Base-by-base conservation (phyloP, 108 stramenopile species). In the Discostella stelligeroides region DNA sequence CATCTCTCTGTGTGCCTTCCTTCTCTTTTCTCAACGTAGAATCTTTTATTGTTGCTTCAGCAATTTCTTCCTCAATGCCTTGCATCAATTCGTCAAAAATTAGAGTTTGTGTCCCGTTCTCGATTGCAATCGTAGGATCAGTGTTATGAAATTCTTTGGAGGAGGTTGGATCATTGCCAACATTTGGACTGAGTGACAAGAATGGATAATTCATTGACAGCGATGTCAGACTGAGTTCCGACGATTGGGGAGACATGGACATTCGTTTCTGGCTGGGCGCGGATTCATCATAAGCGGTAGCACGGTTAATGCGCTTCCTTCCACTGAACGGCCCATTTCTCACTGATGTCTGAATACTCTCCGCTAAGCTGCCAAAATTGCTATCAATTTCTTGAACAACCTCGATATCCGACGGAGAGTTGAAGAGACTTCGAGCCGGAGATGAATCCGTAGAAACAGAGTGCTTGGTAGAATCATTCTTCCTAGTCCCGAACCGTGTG, bases 151-250 rank as follows among this genome's bases (percentile, higher is more conserved):
- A 47, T 40, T 64, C 23, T 50, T 47, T 45, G 20, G 34, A 30
- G 18, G 37, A 21, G 8, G 66, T 40, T 42, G 74, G 20, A 21
- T 62, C 39, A 27, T 48, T 23, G 9, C 11, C 7, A 25, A 21
- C 12, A 15, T 64, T 47, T 17, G 57, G 57, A 58, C 57, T 58
- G 37, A 66, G 27, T 41, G 63, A 70, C 58, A 78, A 29, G 47
- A 70, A 78, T 15, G 76, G 76, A 68, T 69, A 78, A 25, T 78
- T 69, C 39, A 42, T 45, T 13, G 64, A 61, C 15, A 68, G 64
- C 28, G 51, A 54, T 0, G 61, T 41, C 17, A 42, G 48, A 29
- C 21, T 61, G 17, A 46, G 58, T 30, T 60, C 55, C 13, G 58
- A 66, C 3, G 41, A 39, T 25, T 62, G 49, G 41, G 63, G 43